phyloP scores from a whole-genome alignment of 495 filamentous ascomycete species.

The Hypomontagnella monticulosa region DNA sequence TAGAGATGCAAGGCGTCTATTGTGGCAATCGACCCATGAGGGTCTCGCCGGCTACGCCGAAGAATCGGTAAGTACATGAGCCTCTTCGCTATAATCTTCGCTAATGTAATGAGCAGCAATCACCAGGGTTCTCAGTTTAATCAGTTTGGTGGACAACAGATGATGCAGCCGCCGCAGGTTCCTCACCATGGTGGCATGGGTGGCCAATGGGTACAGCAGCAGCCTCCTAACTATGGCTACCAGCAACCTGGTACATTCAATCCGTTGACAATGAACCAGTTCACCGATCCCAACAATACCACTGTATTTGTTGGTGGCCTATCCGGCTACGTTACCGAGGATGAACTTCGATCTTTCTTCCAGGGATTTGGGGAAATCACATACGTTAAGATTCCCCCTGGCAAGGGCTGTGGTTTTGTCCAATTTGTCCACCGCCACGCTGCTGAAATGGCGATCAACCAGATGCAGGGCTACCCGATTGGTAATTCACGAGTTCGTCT shows the following conservation, averaged over 20 bases:
- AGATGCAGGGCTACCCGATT: constrained; percentile 99
- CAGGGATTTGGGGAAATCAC: constrained; percentile 99
- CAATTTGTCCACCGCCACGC: constrained; percentile 99
- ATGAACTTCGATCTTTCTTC: constrained; percentile 99
- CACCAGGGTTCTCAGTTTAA: constrained; percentile 49
- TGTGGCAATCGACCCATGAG: constrained; percentile 99
- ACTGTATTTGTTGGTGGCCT: constrained; percentile 98
- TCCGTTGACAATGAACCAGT: constrained; percentile 91
- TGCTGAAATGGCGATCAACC: constrained; percentile 99
- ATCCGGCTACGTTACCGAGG: constrained; percentile 98
- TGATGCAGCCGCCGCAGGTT: constrained; percentile 50
- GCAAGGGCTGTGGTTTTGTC: constrained; percentile 98
- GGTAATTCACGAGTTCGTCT: constrained; percentile 98
- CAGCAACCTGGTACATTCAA: constrained; percentile 51
- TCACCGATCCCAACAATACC: constrained; percentile 99
- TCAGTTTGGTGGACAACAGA: constrained; percentile 54
- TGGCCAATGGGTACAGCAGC: constrained; percentile 51
- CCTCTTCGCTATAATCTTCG: background rate
- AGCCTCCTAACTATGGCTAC: constrained; percentile 66
- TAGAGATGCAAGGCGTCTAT: constrained; percentile 99
- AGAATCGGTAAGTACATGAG: constrained; percentile 65
- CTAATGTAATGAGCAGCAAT: constrained; percentile 36
- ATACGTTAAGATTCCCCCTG: constrained; percentile 99
- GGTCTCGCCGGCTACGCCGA: constrained; percentile 96
- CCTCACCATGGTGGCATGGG: constrained; percentile 51